Evolutionary conservation across 805 yeast genomes (phyloP), one percentile per base, ranked within the genome.

Genomic region (Lipomyces chichibuensis): DNA sequence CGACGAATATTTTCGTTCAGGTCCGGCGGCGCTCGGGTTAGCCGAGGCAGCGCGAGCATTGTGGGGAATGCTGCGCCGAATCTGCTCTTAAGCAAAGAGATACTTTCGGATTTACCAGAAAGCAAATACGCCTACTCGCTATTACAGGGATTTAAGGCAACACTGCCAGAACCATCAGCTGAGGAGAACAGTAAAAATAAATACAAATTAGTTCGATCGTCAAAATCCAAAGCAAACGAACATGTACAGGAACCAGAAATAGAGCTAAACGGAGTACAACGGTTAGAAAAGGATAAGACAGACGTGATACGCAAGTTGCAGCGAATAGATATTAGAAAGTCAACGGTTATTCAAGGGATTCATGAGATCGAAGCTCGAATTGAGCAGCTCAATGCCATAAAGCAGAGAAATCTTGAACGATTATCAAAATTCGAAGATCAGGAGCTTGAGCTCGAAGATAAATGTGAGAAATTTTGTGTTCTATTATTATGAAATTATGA

Each of bases 91-190:
- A 84, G 90, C 20, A 90, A 87, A 70, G 90, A 87, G 46, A 72
- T 89, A 69, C 78, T 90, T 43, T 74, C 77, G 7, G 86, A 87
- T 60, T 77, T 88, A 20, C 90, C 91, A 0, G 76, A 74, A 17
- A 70, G 67, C 32, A 55, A 58, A 8, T 69, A 74, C 35, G 61
- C 71, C 33, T 85, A 84, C 69, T 85, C 92, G 2, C 77, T 89
- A 27, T 88, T 84, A 73, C 93, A 89, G 76, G 92, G 93, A 1
- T 88, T 89, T 74, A 81, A 82, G 72, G 90, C 91, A 3, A 80
- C 85, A 0, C 20, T 67, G 56, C 71, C 71, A 2, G 71, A 67
- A 14, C 60, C 59, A 2, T 20, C 51, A 11, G 53, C 57, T 2
- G 65, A 54, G 8, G 62, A 49, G 56, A 25, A 27, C 43, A 58